Percentiles rank a stretch among this genome's conserved stretches.
These are phyloP conservation scores for Lathyrus aphaca DNA, from an alignment of 306 rosid genomes.

Conservation along the genomic window DNA sequence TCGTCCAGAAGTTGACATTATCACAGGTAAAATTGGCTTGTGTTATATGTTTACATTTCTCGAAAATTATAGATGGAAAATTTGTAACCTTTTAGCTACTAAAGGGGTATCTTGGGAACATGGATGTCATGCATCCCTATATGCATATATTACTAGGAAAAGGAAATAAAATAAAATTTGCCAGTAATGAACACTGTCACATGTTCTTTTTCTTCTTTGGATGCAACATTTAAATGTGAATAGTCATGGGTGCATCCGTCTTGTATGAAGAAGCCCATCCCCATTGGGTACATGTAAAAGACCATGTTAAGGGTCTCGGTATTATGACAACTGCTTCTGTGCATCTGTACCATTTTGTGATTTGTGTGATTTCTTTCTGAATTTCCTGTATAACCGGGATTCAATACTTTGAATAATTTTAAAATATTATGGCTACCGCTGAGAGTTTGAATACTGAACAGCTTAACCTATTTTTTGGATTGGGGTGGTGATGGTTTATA, in stretches of 20 bases:
- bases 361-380: constrained; percentile 9
- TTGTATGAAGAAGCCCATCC: constrained; percentile 20
- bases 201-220: constrained; percentile 14
- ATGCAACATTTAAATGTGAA: constrained; percentile 26
- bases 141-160: constrained; percentile 16
- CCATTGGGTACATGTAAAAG: constrained; percentile 28
- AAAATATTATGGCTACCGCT: constrained; percentile 3
- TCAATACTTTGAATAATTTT: constrained; percentile 3
- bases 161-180: neutral
- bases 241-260: constrained; percentile 8
- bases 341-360: constrained; percentile 15
- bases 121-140: constrained; percentile 19
- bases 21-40: constrained; percentile 69
- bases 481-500: neutral
- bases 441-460: constrained; percentile 1
- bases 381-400: constrained; percentile 1
- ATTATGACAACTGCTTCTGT: constrained; percentile 2
- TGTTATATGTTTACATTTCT: constrained; percentile 25
- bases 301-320: constrained; percentile 27
- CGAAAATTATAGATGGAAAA: constrained; percentile 18
- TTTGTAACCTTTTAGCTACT: constrained; percentile 4
- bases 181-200: constrained; percentile 19
- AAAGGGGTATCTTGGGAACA: constrained; percentile 20
- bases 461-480: neutral
- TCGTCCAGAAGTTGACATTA: constrained; percentile 79